phyloP scores from a whole-genome alignment of 2,329 filamentous ascomycete species.

The Didymella pinodella region DNA sequence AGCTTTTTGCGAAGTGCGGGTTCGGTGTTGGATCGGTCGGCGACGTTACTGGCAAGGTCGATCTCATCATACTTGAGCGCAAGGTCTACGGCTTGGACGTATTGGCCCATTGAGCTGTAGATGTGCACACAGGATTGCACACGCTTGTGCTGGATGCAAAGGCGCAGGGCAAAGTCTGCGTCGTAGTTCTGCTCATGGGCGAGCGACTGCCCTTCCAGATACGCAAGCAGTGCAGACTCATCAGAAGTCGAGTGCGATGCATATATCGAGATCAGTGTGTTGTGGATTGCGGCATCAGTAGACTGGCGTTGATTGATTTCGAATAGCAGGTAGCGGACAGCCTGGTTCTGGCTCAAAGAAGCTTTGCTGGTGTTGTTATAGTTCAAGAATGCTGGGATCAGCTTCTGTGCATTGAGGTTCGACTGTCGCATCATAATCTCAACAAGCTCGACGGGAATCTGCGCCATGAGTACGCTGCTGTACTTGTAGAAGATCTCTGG shows the following conservation, averaged over 20 bases:
- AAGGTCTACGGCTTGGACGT: constrained; percentile 89
- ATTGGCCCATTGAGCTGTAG: constrained; percentile 95
- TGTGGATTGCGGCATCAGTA: constrained; percentile 87
- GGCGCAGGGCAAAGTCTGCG: constrained; percentile 91
- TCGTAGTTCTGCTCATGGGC: constrained; percentile 84
- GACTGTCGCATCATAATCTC: constrained; percentile 94
- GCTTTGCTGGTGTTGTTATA: constrained; percentile 83
- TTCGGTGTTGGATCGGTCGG: constrained; percentile 82
- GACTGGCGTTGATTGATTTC: constrained; percentile 87
- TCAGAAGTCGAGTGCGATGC: constrained; percentile 84
- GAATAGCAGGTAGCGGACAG: constrained; percentile 90
- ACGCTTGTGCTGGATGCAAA: constrained; percentile 93
- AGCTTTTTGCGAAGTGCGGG: constrained; percentile 86
- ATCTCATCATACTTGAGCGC: constrained; percentile 89
- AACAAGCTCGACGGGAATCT: constrained; percentile 84
- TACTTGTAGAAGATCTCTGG: constrained; percentile 96
- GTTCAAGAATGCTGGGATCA: constrained; percentile 92
- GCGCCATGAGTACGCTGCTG: constrained; percentile 94
- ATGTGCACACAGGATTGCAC: constrained; percentile 97
- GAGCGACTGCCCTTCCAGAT: constrained; percentile 84
- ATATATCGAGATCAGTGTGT: constrained; percentile 95
- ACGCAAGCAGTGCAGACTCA: constrained; percentile 84
- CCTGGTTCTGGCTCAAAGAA: constrained; percentile 78
- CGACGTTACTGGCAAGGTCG: constrained; percentile 87
- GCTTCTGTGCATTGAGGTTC: constrained; percentile 81